Conservation (phyloP, 345 rosid species). For the Rubroshorea leprosula region DNA sequence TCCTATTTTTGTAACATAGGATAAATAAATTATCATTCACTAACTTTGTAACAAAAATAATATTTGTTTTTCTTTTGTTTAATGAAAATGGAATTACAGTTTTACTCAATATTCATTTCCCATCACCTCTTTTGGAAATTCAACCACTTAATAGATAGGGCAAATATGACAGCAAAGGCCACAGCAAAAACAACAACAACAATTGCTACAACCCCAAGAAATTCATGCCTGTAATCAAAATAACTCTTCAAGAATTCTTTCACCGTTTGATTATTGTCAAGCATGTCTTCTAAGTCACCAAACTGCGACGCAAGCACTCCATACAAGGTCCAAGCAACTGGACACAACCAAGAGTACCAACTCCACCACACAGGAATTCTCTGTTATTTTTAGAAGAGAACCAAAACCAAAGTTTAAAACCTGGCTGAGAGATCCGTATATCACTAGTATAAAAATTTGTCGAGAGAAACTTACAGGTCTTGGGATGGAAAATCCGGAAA, state of each 20-base stretch:
- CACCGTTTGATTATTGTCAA: conserved; percentile 4
- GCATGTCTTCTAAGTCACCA: conserved; percentile 22
- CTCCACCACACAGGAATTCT: conserved; percentile 44
- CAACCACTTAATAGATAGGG: conserved; percentile 3
- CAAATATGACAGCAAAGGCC: conserved; percentile 10
- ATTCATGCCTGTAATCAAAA: conserved; percentile 15
- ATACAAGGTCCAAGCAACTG: conserved; percentile 38
- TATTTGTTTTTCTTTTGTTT: too few species aligned
- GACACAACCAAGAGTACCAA: conserved; percentile 49
- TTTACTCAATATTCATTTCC: too few species aligned
- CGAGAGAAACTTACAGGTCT: conserved; percentile 33
- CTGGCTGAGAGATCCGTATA: too few species aligned
- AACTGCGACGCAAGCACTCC: conserved; percentile 41
- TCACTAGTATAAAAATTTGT: too few species aligned
- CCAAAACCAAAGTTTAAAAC: not conserved
- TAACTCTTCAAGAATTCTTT: conserved; percentile 9
- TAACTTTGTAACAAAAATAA: too few species aligned
- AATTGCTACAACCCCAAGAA: conserved; percentile 13
- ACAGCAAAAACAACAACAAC: not conserved
- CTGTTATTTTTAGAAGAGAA: conserved; percentile 26
- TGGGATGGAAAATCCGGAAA: conserved; percentile 54
- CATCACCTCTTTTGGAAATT: conserved; percentile 18
- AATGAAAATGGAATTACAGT: too few species aligned
- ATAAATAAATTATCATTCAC: too few species aligned
- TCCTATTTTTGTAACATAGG: too few species aligned